Conservation (phyloP, 2,329 filamentous ascomycete genomes). For the Penicillium psychrosexuale region DNA sequence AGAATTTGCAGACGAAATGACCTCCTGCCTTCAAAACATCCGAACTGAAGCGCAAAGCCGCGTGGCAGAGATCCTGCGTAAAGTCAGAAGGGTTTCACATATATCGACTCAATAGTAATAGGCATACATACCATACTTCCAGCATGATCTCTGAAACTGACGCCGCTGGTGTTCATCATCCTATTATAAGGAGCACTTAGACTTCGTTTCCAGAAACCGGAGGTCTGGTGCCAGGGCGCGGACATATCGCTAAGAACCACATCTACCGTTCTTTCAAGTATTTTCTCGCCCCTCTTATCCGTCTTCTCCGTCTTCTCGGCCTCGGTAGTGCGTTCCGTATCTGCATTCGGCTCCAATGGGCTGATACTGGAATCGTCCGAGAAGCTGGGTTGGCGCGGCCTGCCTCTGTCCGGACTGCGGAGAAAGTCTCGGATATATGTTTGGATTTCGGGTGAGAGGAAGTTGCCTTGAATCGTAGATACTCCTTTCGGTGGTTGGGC, state of each 20-base stretch:
- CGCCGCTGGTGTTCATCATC: conserved; percentile 99
- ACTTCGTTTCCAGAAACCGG: conserved; percentile 77
- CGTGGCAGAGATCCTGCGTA: conserved; percentile 77
- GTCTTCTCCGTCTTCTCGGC: background rate
- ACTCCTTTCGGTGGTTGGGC: conserved; percentile 86
- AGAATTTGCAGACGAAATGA: conserved; percentile 97
- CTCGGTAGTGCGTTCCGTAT: background rate
- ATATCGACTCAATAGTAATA: background rate
- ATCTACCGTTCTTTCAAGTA: conserved; percentile 65
- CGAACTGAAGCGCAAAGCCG: conserved; percentile 79
- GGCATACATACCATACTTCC: conserved; percentile 78
- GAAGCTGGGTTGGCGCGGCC: conserved; percentile 40
- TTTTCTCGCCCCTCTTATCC: background rate
- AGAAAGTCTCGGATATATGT: conserved; percentile 75
- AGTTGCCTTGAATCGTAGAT: conserved; percentile 94
- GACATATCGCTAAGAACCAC: conserved; percentile 99
- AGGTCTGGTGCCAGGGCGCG: conserved; percentile 84
- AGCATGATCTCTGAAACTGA: conserved; percentile 79
- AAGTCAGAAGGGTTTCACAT: conserved; percentile 2
- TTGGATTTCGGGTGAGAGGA: conserved; percentile 72
- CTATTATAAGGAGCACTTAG: conserved; percentile 94
- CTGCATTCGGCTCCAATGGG: conserved; percentile 8
- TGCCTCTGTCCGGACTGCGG: conserved; percentile 58
- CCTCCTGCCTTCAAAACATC: conserved; percentile 79
- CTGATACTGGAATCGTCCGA: conserved; percentile 8